Conservation (phyloP, 306 rosid genomes). For the Urtica urens region DNA sequence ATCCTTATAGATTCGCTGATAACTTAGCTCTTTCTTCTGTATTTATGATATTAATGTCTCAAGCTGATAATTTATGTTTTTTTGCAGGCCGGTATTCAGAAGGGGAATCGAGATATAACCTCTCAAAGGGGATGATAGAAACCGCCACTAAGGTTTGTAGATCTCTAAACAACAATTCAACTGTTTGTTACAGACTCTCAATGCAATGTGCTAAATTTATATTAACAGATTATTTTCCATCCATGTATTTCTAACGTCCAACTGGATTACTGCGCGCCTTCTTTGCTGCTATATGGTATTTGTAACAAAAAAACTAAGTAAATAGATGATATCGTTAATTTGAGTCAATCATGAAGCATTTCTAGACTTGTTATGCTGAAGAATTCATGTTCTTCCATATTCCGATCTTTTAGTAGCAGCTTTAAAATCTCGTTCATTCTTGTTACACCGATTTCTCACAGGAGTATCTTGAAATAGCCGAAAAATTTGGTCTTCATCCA, state of each 20-base stretch:
- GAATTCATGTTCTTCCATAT: background rate
- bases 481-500: constrained; percentile 57
- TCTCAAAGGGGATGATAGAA: constrained; percentile 34
- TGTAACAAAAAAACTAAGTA: no score
- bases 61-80: constrained; percentile 3
- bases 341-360: no score
- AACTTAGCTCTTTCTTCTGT: background rate
- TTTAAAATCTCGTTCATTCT: background rate
- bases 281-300: no score
- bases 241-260: no score
- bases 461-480: constrained; percentile 56
- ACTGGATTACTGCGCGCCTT: no score
- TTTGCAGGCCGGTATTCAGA: constrained; percentile 61
- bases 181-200: no score
- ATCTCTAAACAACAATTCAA: no score
- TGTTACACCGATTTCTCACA: constrained; percentile 20
- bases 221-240: no score
- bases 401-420: no score
- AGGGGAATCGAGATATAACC: constrained; percentile 84
- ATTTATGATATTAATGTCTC: constrained; percentile 8
- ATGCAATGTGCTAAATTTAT: no score
- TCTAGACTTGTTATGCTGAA: background rate
- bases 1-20: constrained; percentile 2
- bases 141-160: constrained; percentile 46
- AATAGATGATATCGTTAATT: no score